Evolutionary conservation across 2,329 filamentous ascomycete species (phyloP).

Genomic region (Furcasterigmium furcatum): DNA sequence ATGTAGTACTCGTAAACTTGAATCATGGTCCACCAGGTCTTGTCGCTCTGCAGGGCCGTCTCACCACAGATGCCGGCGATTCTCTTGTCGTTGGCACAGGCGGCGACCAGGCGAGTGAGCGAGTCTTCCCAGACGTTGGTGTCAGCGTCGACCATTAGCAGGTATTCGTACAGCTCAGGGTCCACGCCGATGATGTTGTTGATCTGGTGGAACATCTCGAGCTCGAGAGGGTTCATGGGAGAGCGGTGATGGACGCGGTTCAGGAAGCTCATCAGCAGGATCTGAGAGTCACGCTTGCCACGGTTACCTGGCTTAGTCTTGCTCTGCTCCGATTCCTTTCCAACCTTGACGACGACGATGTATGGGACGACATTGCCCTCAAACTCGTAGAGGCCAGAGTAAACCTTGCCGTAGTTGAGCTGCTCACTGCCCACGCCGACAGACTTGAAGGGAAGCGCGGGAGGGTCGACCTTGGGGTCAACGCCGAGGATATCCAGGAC

Average conservation of each 20-base stretch:
- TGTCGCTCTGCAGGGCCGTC: slow-evolving; percentile 91
- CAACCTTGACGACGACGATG: slow-evolving; percentile 92
- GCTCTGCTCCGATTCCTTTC: slow-evolving; percentile 89
- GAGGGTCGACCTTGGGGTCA: slow-evolving; percentile 93
- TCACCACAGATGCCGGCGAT: slow-evolving; percentile 98
- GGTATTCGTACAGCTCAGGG: slow-evolving; percentile 93
- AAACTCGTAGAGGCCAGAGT: slow-evolving; percentile 94
- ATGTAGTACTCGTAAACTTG: slow-evolving; percentile 99
- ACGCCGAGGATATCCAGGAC: slow-evolving; percentile 96
- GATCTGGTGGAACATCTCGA: slow-evolving; percentile 99
- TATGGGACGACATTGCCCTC: slow-evolving; percentile 98
- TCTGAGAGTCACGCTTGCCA: slow-evolving; percentile 97
- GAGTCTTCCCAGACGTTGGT: slow-evolving; percentile 91
- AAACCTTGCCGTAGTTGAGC: slow-evolving; percentile 97
- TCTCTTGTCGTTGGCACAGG: slow-evolving; percentile 89
- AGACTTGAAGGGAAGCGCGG: slow-evolving; percentile 89
- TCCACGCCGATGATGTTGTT: slow-evolving; percentile 99
- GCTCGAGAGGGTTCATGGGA: slow-evolving; percentile 91
- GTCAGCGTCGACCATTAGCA: slow-evolving; percentile 97
- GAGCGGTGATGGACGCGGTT: slow-evolving; percentile 94
- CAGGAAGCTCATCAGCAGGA: slow-evolving; percentile 93
- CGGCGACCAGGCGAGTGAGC: slow-evolving; percentile 86
- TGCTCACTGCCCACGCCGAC: slow-evolving; percentile 86
- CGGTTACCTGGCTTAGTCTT: slow-evolving; percentile 95
- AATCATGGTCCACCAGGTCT: slow-evolving; percentile 99